Conservation (phyloP, 345 rosid genomes). For the Citrus sp. region DNA sequence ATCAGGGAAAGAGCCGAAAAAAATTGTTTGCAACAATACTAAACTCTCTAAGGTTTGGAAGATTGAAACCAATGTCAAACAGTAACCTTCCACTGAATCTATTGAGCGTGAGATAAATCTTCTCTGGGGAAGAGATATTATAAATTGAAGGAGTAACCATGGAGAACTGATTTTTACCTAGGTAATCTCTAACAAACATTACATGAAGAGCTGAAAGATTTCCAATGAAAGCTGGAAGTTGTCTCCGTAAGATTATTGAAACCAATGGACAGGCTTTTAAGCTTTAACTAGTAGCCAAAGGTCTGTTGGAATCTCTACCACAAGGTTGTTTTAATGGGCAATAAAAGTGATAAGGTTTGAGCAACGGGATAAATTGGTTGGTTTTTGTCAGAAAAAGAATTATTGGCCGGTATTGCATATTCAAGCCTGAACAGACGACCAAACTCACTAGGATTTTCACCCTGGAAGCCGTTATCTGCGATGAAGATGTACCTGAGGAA, state of each 20-base stretch:
- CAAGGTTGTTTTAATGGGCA: not conserved
- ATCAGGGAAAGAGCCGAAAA: not conserved
- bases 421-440: slow-evolving; percentile 10
- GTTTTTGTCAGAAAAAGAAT: slow-evolving; percentile 2
- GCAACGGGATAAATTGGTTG: slow-evolving; percentile 11
- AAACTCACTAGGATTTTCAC: slow-evolving; percentile 12
- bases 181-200: not conserved
- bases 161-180: slow-evolving; percentile 1
- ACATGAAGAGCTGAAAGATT: slow-evolving; percentile 7
- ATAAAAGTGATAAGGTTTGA: not conserved
- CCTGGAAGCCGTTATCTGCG: not conserved
- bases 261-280: not conserved
- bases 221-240: slow-evolving; percentile 18
- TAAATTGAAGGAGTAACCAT: slow-evolving; percentile 13
- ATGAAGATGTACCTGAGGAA: not conserved
- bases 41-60: slow-evolving; percentile 4
- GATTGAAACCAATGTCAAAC: slow-evolving; percentile 6
- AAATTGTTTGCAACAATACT: not conserved
- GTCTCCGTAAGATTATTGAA: not conserved
- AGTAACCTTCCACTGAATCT: slow-evolving; percentile 11
- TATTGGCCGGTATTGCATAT: not conserved
- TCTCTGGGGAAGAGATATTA: slow-evolving; percentile 9
- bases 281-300: slow-evolving; percentile 1
- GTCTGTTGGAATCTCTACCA: slow-evolving; percentile 3
- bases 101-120: not conserved